phyloP scores from a whole-genome alignment of 495 filamentous ascomycete species.

The Lepraria neglecta region DNA sequence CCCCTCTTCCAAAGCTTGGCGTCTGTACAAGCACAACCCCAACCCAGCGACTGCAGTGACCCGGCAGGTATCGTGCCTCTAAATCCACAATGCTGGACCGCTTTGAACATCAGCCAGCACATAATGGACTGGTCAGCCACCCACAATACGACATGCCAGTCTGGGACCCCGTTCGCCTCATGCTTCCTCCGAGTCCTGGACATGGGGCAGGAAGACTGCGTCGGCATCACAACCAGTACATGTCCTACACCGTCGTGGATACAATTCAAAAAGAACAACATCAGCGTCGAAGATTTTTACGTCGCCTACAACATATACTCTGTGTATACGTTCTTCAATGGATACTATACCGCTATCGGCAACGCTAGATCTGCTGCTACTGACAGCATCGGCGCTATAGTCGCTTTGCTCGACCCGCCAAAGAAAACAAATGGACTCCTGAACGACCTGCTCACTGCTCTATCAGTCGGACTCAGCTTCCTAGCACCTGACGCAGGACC shows the following conservation, averaged over 20 bases:
- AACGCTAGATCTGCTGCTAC: slow-evolving; percentile 13
- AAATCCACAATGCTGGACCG: slow-evolving; percentile 4
- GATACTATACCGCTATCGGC: slow-evolving; percentile 16
- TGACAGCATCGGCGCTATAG: slow-evolving; percentile 9
- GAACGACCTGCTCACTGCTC: slow-evolving; percentile 18
- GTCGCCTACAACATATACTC: slow-evolving; percentile 22
- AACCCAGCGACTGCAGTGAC: not conserved
- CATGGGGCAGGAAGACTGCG: slow-evolving; percentile 8
- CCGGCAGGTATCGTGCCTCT: not conserved
- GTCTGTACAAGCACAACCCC: not conserved
- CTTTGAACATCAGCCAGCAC: not conserved
- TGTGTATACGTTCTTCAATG: slow-evolving; percentile 19
- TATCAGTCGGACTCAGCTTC: slow-evolving; percentile 13
- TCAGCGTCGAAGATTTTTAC: slow-evolving; percentile 15
- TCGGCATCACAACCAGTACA: slow-evolving; percentile 10
- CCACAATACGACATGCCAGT: not conserved
- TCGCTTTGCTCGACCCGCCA: slow-evolving; percentile 14
- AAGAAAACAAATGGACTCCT: not conserved
- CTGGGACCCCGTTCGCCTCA: slow-evolving; percentile 6
- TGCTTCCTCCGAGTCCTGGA: slow-evolving; percentile 5
- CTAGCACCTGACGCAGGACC: not conserved
- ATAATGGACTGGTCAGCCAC: not conserved
- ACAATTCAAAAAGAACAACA: not conserved
- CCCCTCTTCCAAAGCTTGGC: not conserved
- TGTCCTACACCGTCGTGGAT: slow-evolving; percentile 14